Percentiles rank a stretch among this genome's conserved stretches.
These are phyloP conservation scores for Lactifluus echinatus DNA, from an alignment of 768 basidiomycete genomes.

Conservation along the genomic window DNA sequence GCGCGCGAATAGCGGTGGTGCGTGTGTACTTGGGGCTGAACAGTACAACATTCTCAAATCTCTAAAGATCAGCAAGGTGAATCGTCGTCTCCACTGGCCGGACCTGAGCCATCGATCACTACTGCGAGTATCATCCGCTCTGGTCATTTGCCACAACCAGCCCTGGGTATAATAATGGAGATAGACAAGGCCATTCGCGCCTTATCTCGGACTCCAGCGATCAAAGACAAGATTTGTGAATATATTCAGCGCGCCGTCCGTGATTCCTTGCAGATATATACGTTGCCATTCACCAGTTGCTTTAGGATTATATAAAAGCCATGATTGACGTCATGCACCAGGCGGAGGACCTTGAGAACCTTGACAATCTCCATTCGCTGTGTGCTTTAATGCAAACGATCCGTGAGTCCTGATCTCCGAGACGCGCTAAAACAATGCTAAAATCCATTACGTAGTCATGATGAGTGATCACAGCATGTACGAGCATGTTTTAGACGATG, in stretches of 20 bases:
- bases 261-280: conserved; percentile 14
- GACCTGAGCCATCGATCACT: conserved; percentile 49
- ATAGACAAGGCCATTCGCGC: conserved; percentile 73
- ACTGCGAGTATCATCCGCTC: conserved; percentile 59
- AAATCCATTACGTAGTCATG: conserved; percentile 49
- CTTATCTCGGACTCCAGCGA: conserved; percentile 57
- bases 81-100: conserved; percentile 53
- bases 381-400: conserved; percentile 94
- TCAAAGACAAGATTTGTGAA: conserved; percentile 83
- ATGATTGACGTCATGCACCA: conserved; percentile 77
- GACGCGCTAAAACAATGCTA: neutral
- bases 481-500: conserved; percentile 91
- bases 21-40: conserved; percentile 24
- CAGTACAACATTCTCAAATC: conserved; percentile 11
- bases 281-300: conserved; percentile 1
- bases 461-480: conserved; percentile 92
- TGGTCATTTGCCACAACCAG: conserved; percentile 67
- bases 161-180: conserved; percentile 67
- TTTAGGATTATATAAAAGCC: conserved; percentile 78
- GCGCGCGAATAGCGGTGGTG: conserved; percentile 63
- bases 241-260: conserved; percentile 79
- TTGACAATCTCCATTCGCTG: conserved; percentile 84
- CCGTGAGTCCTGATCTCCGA: conserved; percentile 42
- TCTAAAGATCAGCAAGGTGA: conserved; percentile 37
- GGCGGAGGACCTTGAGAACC: conserved; percentile 88